These are phyloP conservation scores for Lachancea mirantina DNA, from an alignment of 805 yeast species.

Conservation along the genomic window DNA sequence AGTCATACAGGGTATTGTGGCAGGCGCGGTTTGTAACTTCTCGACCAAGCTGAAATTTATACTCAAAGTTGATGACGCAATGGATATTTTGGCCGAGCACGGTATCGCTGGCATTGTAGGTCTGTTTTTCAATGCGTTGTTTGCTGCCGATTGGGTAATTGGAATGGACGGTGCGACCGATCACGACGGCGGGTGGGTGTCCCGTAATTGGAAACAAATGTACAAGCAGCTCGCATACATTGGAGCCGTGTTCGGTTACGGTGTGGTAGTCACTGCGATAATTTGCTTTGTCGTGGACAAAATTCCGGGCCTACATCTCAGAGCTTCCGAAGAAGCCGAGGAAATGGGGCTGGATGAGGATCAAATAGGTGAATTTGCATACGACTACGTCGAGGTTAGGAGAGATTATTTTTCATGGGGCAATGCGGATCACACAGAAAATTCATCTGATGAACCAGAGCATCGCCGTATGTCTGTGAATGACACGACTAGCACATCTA, in stretches of 20 bases:
- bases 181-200: slow-evolving; percentile 88
- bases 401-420: slow-evolving; percentile 68
- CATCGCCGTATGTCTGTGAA: too few relatives aligned
- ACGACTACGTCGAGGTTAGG: slow-evolving; percentile 94
- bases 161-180: slow-evolving; percentile 84
- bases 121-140: slow-evolving; percentile 76
- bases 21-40: slow-evolving; percentile 84
- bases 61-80: slow-evolving; percentile 78
- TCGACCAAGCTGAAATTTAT: slow-evolving; percentile 81
- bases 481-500: too few relatives aligned
- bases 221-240: slow-evolving; percentile 84
- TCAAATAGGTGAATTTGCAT: slow-evolving; percentile 98
- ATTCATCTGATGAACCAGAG: slow-evolving; percentile 8
- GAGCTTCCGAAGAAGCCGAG: slow-evolving; percentile 81
- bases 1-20: slow-evolving; percentile 68
- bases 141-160: slow-evolving; percentile 80
- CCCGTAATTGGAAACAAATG: slow-evolving; percentile 84
- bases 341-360: slow-evolving; percentile 90
- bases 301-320: slow-evolving; percentile 74
- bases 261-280: slow-evolving; percentile 67
- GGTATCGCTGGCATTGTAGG: slow-evolving; percentile 95
- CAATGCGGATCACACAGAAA: slow-evolving; percentile 19
- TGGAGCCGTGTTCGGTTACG: slow-evolving; percentile 66
- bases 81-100: slow-evolving; percentile 98
- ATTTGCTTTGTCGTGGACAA: slow-evolving; percentile 66